Evolutionary conservation across 1,284 basidiomycete species (phyloP).

Genomic region (Gymnopus androsaceus): DNA sequence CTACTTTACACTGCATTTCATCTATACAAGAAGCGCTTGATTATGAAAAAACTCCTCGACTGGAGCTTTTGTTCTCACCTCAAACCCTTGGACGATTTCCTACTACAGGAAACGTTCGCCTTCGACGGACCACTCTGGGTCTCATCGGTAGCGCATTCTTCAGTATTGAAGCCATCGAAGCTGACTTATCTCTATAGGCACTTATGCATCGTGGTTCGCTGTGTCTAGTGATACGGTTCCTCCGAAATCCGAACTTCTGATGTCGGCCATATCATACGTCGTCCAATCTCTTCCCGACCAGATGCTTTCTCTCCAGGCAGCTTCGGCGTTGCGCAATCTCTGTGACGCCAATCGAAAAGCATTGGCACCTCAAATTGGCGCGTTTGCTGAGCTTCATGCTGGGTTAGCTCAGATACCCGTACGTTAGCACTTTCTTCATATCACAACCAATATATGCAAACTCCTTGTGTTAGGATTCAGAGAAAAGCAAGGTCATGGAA

Average conservation of each 20-base stretch:
- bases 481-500: conserved; percentile 87
- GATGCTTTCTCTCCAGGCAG: conserved; percentile 69
- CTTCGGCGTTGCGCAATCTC: conserved; percentile 78
- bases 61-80: conserved; percentile 70
- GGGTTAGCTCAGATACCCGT: conserved; percentile 75
- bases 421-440: conserved; percentile 28
- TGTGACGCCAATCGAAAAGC: conserved; percentile 85
- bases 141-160: conserved; percentile 61
- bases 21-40: conserved; percentile 86
- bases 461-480: conserved; percentile 61
- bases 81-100: conserved; percentile 71
- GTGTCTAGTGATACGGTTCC: conserved; percentile 41
- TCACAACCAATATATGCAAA: neutral
- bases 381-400: conserved; percentile 82
- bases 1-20: conserved; percentile 80
- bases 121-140: conserved; percentile 71
- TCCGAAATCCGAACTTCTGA: conserved; percentile 45
- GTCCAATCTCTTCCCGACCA: conserved; percentile 70
- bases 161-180: neutral
- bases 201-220: conserved; percentile 86
- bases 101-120: conserved; percentile 59
- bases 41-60: conserved; percentile 63
- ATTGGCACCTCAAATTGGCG: conserved; percentile 78
- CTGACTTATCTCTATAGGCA: conserved; percentile 45
- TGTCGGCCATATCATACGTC: conserved; percentile 70